Evolutionary conservation across 2,329 filamentous ascomycete genomes (phyloP), one percentile per base, ranked within the genome.

Genomic region (Nothophaeocryptopus gaeumannii): DNA sequence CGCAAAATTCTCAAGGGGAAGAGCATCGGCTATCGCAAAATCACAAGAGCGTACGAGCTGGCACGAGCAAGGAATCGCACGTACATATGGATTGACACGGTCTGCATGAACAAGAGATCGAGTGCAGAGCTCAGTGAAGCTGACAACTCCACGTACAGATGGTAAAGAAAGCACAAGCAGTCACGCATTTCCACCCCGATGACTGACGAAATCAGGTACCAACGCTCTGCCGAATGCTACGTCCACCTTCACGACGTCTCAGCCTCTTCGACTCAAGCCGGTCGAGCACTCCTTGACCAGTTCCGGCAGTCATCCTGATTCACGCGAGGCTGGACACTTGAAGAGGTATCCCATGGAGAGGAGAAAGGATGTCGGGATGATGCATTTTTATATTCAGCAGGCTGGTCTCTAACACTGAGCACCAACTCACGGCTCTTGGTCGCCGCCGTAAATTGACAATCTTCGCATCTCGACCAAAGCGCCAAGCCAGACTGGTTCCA

Each of bases 281-380:
- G 16, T 8, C 14, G 26, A 38, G 4, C 11, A 5, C 16, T 39
- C 2, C 5, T 39, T 1, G 35, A 46, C n/a, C 12, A 15, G 13
- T 14, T 46, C 11, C 38, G 26, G 2, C 35, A 20, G 10, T 30
- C 26, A 2, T 14, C 36, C 8, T 43, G 39, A 33, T 42, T 49
- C 39, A 41, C 8, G 15, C 37, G 55, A 15, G 60, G 58, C n/a
- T 63, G 57, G 59, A 61, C 58, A 10, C 45, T 61, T n/a, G 9
- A n/a, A 38, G 35, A 39, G 39, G 12, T 51, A 51, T 39, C 48
- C 48, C 5, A 43, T 34, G 38, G 43, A 38, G 8, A 45, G 20
- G 9, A 37, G 48, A 29, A 29, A 13, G 14, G 16, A 38, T 16
- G 33, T 34, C 10, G 48, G 42, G 12, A 43, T 51, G 20, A 42